These are phyloP conservation scores for Hygrocybe punicea DNA, from an alignment of 768 basidiomycete species.

Conservation along the genomic window DNA sequence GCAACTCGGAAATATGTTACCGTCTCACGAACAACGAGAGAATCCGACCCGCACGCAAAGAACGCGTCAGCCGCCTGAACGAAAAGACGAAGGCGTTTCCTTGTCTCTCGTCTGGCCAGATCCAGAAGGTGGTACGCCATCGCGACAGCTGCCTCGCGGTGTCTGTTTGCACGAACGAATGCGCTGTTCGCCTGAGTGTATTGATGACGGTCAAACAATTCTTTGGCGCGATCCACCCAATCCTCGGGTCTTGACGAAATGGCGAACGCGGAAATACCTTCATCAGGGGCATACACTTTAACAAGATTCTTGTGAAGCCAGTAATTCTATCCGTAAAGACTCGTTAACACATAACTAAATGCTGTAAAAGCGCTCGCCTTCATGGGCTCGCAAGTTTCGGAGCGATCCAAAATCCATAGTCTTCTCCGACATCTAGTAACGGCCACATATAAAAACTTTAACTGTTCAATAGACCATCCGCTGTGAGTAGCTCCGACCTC, in stretches of 20 bases:
- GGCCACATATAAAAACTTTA: conserved; percentile 69
- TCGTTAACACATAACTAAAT: background rate
- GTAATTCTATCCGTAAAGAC: conserved; percentile 44
- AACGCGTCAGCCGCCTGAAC: conserved; percentile 50
- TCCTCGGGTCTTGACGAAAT: conserved; percentile 47
- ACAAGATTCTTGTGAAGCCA: conserved; percentile 50
- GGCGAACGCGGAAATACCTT: conserved; percentile 52
- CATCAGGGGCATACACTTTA: conserved; percentile 46
- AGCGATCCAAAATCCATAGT: conserved; percentile 69
- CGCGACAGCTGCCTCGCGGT: conserved; percentile 45
- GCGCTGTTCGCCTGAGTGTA: conserved; percentile 55
- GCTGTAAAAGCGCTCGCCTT: conserved; percentile 37
- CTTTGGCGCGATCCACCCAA: conserved; percentile 35
- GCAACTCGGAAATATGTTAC: conserved; percentile 41
- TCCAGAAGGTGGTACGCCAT: conserved; percentile 55
- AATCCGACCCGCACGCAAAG: conserved; percentile 38
- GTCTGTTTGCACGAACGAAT: conserved; percentile 46
- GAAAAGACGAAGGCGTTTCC: conserved; percentile 36
- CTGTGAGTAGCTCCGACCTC: conserved; percentile 3
- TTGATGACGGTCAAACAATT: conserved; percentile 40
- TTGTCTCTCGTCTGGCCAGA: conserved; percentile 40
- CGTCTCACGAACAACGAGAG: conserved; percentile 27
- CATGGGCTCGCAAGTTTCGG: conserved; percentile 55
- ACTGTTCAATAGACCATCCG: conserved; percentile 30
- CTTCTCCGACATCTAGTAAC: conserved; percentile 66